Conservation (phyloP, 768 basidiomycete species). For the Russula foetens region DNA sequence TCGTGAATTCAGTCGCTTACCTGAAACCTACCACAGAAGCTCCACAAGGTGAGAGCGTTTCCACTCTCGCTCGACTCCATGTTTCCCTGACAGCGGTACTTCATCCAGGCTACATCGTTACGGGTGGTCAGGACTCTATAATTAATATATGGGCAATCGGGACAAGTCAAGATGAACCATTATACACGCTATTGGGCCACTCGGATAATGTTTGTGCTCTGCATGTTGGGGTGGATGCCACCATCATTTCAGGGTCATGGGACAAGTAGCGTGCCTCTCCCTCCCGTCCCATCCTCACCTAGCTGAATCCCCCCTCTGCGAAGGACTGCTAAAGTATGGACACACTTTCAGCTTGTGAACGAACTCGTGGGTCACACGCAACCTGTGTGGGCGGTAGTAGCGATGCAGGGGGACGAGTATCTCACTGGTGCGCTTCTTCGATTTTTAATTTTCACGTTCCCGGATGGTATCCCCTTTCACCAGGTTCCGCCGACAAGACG, state of each 20-base stretch:
- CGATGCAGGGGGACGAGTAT: conserved; percentile 64
- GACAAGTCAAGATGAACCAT: conserved; percentile 59
- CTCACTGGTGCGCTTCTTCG: conserved; percentile 58
- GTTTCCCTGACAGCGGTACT: conserved; percentile 16
- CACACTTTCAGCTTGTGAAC: conserved; percentile 59
- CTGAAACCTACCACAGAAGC: conserved; percentile 49
- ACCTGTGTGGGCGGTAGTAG: conserved; percentile 90
- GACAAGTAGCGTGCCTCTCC: conserved; percentile 60
- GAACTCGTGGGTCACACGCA: conserved; percentile 82
- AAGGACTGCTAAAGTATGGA: conserved; percentile 95
- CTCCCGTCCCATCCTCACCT: background rate
- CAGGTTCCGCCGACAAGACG: conserved; percentile 91
- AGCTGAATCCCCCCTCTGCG: background rate
- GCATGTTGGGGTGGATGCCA: conserved; percentile 57
- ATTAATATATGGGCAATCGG: conserved; percentile 74
- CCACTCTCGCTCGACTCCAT: background rate
- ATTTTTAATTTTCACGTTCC: background rate
- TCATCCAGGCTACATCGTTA: conserved; percentile 55
- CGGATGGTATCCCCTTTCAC: background rate
- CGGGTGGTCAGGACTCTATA: conserved; percentile 84
- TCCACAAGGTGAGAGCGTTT: conserved; percentile 50
- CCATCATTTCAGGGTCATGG: conserved; percentile 93
- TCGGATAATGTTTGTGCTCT: conserved; percentile 85
- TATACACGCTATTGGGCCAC: conserved; percentile 82
- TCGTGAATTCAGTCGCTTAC: conserved; percentile 77